These are phyloP conservation scores for Verticillium alfalfae DNA, from an alignment of 2,329 filamentous ascomycete genomes.

Conservation along the genomic window DNA sequence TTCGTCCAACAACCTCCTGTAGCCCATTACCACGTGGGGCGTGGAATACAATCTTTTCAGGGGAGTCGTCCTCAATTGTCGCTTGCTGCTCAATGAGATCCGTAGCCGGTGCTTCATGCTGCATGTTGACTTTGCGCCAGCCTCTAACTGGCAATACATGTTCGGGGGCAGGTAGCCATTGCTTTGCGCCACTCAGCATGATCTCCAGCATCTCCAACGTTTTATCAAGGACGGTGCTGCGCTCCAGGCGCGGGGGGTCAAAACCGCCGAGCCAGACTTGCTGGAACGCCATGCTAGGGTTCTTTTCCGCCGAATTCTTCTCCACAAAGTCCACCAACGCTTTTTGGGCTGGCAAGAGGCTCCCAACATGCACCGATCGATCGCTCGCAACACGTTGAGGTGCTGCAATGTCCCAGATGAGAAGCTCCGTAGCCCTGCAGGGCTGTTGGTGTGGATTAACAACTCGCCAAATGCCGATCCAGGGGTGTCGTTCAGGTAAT, in stretches of 20 bases:
- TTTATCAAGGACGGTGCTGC: slow-evolving; percentile 31
- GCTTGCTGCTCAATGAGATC: slow-evolving; percentile 2
- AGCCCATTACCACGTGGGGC: slow-evolving; percentile 29
- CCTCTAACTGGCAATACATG: slow-evolving; percentile 22
- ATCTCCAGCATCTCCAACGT: slow-evolving; percentile 30
- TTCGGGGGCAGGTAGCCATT: slow-evolving; percentile 27
- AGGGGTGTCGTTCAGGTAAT: slow-evolving; percentile 34
- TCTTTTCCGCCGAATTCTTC: slow-evolving; percentile 20
- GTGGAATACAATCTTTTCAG: slow-evolving; percentile 37
- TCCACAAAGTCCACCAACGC: slow-evolving; percentile 32
- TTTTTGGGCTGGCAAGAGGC: slow-evolving; percentile 40
- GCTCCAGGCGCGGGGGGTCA: slow-evolving; percentile 12
- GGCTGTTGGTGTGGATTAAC: slow-evolving; percentile 25
- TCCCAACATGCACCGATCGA: slow-evolving; percentile 1
- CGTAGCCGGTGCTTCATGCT: slow-evolving; percentile 13
- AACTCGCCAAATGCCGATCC: slow-evolving; percentile 44
- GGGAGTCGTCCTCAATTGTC: slow-evolving; percentile 14
- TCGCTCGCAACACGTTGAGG: not conserved
- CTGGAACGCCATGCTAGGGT: slow-evolving; percentile 25
- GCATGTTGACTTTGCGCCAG: slow-evolving; percentile 28
- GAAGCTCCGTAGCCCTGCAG: slow-evolving; percentile 35
- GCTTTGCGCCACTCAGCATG: slow-evolving; percentile 23
- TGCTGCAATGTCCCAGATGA: slow-evolving; percentile 47
- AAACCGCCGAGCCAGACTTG: slow-evolving; percentile 41
- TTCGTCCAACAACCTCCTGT: slow-evolving; percentile 12